These are phyloP conservation scores for Raphidocelis subcapitata DNA, from an alignment of 139 green algal species.

Conservation along the genomic window DNA sequence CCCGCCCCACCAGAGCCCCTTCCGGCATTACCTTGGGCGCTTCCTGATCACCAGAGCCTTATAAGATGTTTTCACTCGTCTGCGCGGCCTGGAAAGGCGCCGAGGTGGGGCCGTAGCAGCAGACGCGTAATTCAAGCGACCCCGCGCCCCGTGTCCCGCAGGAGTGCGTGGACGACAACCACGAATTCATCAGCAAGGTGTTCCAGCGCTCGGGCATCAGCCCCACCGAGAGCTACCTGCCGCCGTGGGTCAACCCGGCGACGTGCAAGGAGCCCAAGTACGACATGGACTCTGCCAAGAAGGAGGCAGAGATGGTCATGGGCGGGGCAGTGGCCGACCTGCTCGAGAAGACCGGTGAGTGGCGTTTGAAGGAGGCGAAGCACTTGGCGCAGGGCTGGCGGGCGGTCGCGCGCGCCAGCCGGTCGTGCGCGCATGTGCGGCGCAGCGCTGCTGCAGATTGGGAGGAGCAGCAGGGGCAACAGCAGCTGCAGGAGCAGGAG, in stretches of 20 bases:
- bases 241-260: conserved; percentile 47
- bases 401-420: background rate
- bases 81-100: background rate
- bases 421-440: background rate
- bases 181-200: conserved; percentile 43
- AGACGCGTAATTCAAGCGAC: background rate
- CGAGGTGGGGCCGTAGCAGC: background rate
- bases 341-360: conserved; percentile 45
- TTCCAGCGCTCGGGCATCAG: conserved; percentile 38
- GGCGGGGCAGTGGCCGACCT: conserved; percentile 41
- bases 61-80: background rate
- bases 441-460: background rate
- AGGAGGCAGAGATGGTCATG: conserved; percentile 79
- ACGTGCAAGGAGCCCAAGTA: conserved; percentile 43
- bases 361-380: too few relatives aligned
- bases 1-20: conserved; percentile 7
- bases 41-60: background rate
- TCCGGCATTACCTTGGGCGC: background rate
- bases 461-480: too few relatives aligned
- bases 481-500: too few relatives aligned
- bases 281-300: conserved; percentile 55
- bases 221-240: conserved; percentile 44
- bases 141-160: background rate
- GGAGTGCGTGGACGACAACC: conserved; percentile 23
- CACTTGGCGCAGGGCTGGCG: background rate